Percentiles rank a stretch among this genome's conserved stretches.
These are phyloP conservation scores for Acidiella bohemica DNA, from an alignment of 495 filamentous ascomycete genomes.

Conservation along the genomic window DNA sequence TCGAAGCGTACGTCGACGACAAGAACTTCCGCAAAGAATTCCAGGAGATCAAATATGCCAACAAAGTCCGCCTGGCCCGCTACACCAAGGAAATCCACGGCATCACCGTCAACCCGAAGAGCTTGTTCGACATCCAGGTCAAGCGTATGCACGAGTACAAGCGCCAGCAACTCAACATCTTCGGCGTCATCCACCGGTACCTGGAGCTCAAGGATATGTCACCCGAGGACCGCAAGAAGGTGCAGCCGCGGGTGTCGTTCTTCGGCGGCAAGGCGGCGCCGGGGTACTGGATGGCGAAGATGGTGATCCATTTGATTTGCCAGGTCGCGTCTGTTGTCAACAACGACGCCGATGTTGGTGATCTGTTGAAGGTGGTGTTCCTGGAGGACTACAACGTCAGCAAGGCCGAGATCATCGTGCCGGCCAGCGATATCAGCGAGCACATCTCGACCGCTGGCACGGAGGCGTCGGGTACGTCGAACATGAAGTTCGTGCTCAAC, in stretches of 20 bases:
- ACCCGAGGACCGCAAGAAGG: slow-evolving; percentile 73
- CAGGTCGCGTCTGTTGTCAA: slow-evolving; percentile 85
- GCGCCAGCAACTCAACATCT: slow-evolving; percentile 97
- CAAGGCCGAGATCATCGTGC: slow-evolving; percentile 93
- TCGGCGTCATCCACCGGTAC: slow-evolving; percentile 93
- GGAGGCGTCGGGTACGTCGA: slow-evolving; percentile 56
- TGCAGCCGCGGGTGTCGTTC: slow-evolving; percentile 84
- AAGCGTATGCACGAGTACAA: slow-evolving; percentile 99
- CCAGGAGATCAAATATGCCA: slow-evolving; percentile 72
- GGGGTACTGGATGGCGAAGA: slow-evolving; percentile 99
- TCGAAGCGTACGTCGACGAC: slow-evolving; percentile 71
- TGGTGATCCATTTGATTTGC: slow-evolving; percentile 93
- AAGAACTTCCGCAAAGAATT: slow-evolving; percentile 82
- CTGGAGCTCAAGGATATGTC: slow-evolving; percentile 74
- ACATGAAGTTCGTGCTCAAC: slow-evolving; percentile 99
- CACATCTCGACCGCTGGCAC: slow-evolving; percentile 98
- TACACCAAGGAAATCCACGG: slow-evolving; percentile 72
- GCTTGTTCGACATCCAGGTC: slow-evolving; percentile 92
- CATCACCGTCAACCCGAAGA: slow-evolving; percentile 69
- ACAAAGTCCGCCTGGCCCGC: slow-evolving; percentile 72
- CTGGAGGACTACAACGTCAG: slow-evolving; percentile 98
- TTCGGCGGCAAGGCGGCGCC: slow-evolving; percentile 97
- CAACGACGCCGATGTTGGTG: slow-evolving; percentile 78
- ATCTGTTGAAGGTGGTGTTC: slow-evolving; percentile 93
- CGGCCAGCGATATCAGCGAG: slow-evolving; percentile 91